Percentiles rank a stretch among this genome's conserved stretches.
These are phyloP conservation scores for Verticillium tricorpus DNA, from an alignment of 2,329 filamentous ascomycete species.

Conservation along the genomic window DNA sequence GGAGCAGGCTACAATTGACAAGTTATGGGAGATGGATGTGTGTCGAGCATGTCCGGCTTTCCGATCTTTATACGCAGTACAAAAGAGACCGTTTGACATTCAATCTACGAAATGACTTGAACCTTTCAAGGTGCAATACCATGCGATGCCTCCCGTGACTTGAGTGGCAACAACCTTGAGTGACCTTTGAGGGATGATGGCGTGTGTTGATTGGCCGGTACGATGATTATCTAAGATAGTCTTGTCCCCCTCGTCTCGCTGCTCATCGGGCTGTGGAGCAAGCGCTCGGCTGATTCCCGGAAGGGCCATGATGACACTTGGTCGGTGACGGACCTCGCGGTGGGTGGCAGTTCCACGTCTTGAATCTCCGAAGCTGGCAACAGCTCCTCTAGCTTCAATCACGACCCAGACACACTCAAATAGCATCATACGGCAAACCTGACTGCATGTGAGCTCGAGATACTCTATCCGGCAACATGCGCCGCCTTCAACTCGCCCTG, in stretches of 20 bases:
- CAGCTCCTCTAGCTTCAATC: neutral
- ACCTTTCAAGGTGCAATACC: too few relatives aligned
- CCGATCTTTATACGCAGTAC: too few relatives aligned
- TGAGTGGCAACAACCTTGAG: too few relatives aligned
- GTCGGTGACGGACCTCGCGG: neutral
- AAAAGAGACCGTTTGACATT: too few relatives aligned
- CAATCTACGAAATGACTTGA: too few relatives aligned
- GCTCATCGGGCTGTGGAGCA: neutral
- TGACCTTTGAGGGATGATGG: too few relatives aligned
- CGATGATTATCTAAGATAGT: neutral
- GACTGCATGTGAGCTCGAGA: constrained; percentile 22
- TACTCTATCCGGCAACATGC: constrained; percentile 38
- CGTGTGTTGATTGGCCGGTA: neutral
- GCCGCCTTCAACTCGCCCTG: constrained; percentile 40
- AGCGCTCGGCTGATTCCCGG: neutral
- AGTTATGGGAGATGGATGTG: too few relatives aligned
- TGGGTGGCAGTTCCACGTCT: neutral
- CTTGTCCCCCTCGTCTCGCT: neutral
- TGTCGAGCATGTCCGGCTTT: too few relatives aligned
- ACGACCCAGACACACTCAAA: neutral
- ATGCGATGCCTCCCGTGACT: too few relatives aligned
- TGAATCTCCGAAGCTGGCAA: neutral
- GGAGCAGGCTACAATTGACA: neutral
- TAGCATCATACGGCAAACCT: neutral
- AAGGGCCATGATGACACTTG: constrained; percentile 13